Evolutionary conservation across 345 rosid species (phyloP).

Genomic region (Populus davidiana): DNA sequence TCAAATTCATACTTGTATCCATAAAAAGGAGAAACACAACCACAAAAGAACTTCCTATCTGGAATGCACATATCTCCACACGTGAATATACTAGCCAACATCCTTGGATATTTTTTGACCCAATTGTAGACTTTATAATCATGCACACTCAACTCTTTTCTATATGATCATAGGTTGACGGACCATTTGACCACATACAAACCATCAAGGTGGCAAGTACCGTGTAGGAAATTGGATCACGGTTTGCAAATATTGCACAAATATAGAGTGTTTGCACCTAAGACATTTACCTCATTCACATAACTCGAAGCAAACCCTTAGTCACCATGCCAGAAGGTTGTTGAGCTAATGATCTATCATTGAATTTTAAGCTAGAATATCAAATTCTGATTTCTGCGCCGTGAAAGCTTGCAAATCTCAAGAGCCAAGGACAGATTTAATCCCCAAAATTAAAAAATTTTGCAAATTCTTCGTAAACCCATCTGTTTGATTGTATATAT

Average conservation of each 20-base stretch:
- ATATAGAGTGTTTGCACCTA: neutral
- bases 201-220: neutral
- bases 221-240: neutral
- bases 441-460: neutral
- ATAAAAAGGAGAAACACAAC: neutral
- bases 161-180: neutral
- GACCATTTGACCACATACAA: neutral
- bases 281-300: neutral
- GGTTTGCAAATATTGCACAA: neutral
- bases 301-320: neutral
- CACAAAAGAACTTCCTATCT: neutral
- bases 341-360: neutral
- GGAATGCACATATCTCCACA: neutral
- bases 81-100: neutral
- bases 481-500: neutral
- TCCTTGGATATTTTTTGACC: neutral
- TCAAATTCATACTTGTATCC: conserved; percentile 11
- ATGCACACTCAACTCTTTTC: neutral
- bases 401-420: neutral
- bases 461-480: neutral
- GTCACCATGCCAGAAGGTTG: neutral
- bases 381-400: neutral
- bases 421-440: neutral
- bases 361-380: neutral
- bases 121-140: neutral